phyloP scores from a whole-genome alignment of 1,284 basidiomycete genomes.

The Ceratobasidium sp. region DNA sequence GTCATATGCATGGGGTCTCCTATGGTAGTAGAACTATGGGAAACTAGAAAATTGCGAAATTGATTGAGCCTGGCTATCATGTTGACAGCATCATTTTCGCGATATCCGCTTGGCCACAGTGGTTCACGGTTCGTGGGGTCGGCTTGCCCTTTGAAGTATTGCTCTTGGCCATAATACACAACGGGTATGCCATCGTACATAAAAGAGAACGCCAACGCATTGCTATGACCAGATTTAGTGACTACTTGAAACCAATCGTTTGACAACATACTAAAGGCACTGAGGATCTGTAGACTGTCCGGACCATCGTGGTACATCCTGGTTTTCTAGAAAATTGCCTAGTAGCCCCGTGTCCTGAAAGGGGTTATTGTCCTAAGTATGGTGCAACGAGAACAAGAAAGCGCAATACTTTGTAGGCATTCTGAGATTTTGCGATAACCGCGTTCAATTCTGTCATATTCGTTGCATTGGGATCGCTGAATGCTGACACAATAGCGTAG shows the following conservation, averaged over 20 bases:
- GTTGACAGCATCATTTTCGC: constrained; percentile 65
- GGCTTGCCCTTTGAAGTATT: constrained; percentile 56
- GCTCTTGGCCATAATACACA: constrained; percentile 64
- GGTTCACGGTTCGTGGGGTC: constrained; percentile 68
- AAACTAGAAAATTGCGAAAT: constrained; percentile 72
- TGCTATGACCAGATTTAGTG: constrained; percentile 56
- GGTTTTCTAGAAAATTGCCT: constrained; percentile 86
- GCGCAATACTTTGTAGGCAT: constrained; percentile 57
- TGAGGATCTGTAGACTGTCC: constrained; percentile 68
- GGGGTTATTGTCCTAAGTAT: constrained; percentile 25
- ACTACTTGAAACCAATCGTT: constrained; percentile 52
- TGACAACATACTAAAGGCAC: constrained; percentile 64
- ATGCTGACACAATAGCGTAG: constrained; percentile 66
- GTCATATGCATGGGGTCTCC: constrained; percentile 3
- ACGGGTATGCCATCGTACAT: constrained; percentile 62
- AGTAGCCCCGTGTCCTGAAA: constrained; percentile 59
- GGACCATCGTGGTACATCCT: constrained; percentile 78
- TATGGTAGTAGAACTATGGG: constrained; percentile 56
- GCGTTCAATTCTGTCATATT: constrained; percentile 68
- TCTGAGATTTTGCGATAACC: constrained; percentile 61
- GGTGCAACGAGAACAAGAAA: constrained; percentile 46
- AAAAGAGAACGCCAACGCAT: constrained; percentile 55
- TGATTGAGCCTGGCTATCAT: constrained; percentile 71
- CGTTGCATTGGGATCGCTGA: constrained; percentile 64
- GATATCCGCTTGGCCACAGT: constrained; percentile 78